phyloP scores from a whole-genome alignment of 352 stramenopile species.

The Phytophthora syringae region DNA sequence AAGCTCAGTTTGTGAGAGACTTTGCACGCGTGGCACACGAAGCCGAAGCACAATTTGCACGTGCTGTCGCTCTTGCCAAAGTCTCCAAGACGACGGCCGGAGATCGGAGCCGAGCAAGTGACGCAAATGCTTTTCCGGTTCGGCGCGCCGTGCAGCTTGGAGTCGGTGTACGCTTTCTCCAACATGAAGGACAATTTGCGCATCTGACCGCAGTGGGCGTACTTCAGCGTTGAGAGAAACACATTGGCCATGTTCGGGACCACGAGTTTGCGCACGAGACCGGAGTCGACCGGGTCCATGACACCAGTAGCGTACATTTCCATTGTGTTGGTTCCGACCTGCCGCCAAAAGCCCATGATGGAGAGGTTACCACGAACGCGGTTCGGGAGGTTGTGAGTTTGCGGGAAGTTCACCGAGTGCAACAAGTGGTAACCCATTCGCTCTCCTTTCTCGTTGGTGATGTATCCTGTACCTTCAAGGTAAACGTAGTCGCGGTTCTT shows the following conservation, averaged over 20 bases:
- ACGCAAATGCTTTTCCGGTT: constrained; percentile 29
- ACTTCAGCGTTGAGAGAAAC: constrained; percentile 28
- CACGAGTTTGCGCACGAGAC: constrained; percentile 33
- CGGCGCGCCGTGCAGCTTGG: constrained; percentile 21
- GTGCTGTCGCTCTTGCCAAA: too few relatives aligned
- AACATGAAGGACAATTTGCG: constrained; percentile 32
- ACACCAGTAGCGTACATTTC: too few relatives aligned
- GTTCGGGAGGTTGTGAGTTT: constrained; percentile 31
- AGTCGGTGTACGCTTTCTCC: constrained; percentile 27
- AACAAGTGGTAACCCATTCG: too few relatives aligned
- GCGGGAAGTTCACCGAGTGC: constrained; percentile 27
- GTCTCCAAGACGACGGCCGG: constrained; percentile 14
- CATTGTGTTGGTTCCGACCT: constrained; percentile 40
- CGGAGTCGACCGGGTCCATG: constrained; percentile 26
- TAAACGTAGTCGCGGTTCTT: too few relatives aligned
- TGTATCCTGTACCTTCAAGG: too few relatives aligned
- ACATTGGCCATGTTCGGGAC: constrained; percentile 23
- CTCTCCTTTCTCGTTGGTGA: too few relatives aligned
- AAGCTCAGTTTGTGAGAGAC: constrained; percentile 35
- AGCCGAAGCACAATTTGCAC: too few relatives aligned
- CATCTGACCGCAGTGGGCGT: constrained; percentile 33
- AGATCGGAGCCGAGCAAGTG: constrained; percentile 24
- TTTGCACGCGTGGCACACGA: constrained; percentile 31
- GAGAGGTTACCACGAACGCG: constrained; percentile 51
- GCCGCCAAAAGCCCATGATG: constrained; percentile 47